A percentile compares a stretch with the other conserved stretches of the same genome.
phyloP scores from a whole-genome alignment of 2,329 filamentous ascomycete species.

The Taxawa tesnikishii region DNA sequence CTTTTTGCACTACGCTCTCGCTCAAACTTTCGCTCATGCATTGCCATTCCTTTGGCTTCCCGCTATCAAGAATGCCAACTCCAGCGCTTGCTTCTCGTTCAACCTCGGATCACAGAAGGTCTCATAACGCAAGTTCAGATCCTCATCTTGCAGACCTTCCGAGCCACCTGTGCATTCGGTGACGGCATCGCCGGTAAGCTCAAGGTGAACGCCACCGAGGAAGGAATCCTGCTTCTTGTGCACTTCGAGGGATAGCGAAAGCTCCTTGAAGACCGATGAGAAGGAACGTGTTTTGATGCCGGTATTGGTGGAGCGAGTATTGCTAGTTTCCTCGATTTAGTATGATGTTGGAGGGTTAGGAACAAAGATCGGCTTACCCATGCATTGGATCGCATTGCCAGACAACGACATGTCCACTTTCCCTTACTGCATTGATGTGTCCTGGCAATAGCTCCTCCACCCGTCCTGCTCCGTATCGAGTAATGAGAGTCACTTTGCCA shows the following conservation, averaged over 20 bases:
- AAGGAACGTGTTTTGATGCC: conserved; percentile 92
- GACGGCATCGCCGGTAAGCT: conserved; percentile 89
- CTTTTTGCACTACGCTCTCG: no score
- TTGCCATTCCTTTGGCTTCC: conserved; percentile 32
- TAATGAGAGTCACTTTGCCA: conserved; percentile 93
- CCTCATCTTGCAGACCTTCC: conserved; percentile 74
- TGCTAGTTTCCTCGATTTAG: conserved; percentile 20
- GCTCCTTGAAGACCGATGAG: conserved; percentile 76
- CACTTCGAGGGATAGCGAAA: conserved; percentile 70
- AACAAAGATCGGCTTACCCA: conserved; percentile 35
- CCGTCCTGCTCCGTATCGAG: conserved; percentile 74
- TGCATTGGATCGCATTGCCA: conserved; percentile 99
- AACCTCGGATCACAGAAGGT: conserved; percentile 90
- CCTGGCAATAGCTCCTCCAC: conserved; percentile 63
- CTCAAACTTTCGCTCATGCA: no score
- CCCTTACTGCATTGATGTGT: conserved; percentile 82
- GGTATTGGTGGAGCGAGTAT: conserved; percentile 51
- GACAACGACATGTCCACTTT: conserved; percentile 63
- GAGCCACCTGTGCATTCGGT: conserved; percentile 93
- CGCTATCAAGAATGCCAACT: conserved; percentile 86
- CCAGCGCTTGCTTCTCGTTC: conserved; percentile 95
- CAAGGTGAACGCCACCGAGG: conserved; percentile 86
- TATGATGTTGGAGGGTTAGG: not conserved
- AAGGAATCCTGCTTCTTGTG: conserved; percentile 76
- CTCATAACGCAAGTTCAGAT: conserved; percentile 81